phyloP scores from a whole-genome alignment of 371 early-diverging fungal genomes.

The Apophysomyces sp. region DNA sequence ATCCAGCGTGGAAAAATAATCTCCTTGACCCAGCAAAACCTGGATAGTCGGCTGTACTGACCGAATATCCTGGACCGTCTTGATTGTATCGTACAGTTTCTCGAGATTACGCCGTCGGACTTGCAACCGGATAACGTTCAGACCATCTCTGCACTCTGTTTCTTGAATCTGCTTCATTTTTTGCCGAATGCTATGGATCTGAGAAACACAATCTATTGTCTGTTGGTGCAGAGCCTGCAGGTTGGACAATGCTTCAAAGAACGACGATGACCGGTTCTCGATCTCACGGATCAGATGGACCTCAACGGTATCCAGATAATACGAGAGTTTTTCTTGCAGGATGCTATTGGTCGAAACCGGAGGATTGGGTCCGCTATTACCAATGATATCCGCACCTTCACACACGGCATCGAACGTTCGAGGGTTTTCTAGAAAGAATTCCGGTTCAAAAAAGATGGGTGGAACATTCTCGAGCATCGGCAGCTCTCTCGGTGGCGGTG shows the following conservation, averaged over 20 bases:
- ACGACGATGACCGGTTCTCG: constrained; percentile 84
- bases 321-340: constrained; percentile 87
- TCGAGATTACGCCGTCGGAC: constrained; percentile 72
- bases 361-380: constrained; percentile 42
- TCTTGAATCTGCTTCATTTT: constrained; percentile 67
- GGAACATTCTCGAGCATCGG: constrained; percentile 83
- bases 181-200: constrained; percentile 76
- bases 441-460: constrained; percentile 78
- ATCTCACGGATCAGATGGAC: constrained; percentile 90
- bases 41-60: constrained; percentile 83
- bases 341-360: constrained; percentile 64
- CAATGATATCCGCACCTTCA: constrained; percentile 58
- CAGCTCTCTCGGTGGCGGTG: constrained; percentile 39
- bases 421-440: constrained; percentile 86
- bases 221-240: constrained; percentile 88
- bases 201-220: constrained; percentile 79
- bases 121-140: constrained; percentile 79
- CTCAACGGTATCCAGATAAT: constrained; percentile 91
- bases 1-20: constrained; percentile 86
- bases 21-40: constrained; percentile 69
- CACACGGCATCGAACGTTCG: constrained; percentile 84
- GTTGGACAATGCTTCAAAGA: constrained; percentile 91
- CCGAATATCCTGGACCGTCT: constrained; percentile 68
- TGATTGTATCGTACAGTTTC: constrained; percentile 63
- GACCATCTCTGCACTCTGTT: constrained; percentile 69